phyloP scores from a whole-genome alignment of 2,329 filamentous ascomycete genomes.

The Colletotrichum neosansevieriae region DNA sequence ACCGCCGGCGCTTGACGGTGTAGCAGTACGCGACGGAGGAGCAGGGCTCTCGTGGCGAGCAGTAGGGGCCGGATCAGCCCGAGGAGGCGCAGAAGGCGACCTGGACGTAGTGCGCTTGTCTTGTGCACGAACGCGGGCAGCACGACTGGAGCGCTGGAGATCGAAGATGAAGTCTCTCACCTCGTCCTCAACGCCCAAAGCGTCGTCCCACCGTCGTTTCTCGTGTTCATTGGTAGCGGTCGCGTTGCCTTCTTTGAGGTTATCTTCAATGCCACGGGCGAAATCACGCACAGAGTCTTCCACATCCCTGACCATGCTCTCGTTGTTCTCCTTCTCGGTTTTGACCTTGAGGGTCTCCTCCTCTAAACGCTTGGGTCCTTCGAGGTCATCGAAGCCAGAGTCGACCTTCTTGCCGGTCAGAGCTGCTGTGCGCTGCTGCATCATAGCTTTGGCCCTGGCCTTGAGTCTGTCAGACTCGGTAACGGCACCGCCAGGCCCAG shows the following conservation, averaged over 20 bases:
- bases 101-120: slow-evolving; percentile 62
- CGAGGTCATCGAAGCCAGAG: slow-evolving; percentile 75
- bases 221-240: slow-evolving; percentile 88
- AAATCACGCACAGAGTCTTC: slow-evolving; percentile 96
- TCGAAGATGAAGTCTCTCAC: slow-evolving; percentile 99
- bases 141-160: slow-evolving; percentile 85
- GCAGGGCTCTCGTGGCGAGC: slow-evolving; percentile 61
- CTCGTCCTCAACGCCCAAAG: slow-evolving; percentile 93
- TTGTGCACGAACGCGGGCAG: slow-evolving; percentile 74
- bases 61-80: slow-evolving; percentile 58
- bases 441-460: slow-evolving; percentile 95
- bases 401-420: slow-evolving; percentile 87
- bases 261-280: slow-evolving; percentile 85
- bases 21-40: slow-evolving; percentile 66
- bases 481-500: slow-evolving; percentile 88
- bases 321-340: slow-evolving; percentile 91
- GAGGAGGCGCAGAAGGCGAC: slow-evolving; percentile 57
- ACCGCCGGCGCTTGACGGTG: slow-evolving; percentile 62
- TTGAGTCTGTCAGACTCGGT: slow-evolving; percentile 96
- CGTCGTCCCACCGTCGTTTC: slow-evolving; percentile 94
- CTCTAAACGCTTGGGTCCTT: slow-evolving; percentile 86
- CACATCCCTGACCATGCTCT: slow-evolving; percentile 95
- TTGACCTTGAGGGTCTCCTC: slow-evolving; percentile 86
- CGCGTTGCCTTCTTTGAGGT: slow-evolving; percentile 82
- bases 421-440: slow-evolving; percentile 96